Evolutionary conservation across 1,139 yeast species (phyloP).

Genomic region (Saccharomycopsis phalli): DNA sequence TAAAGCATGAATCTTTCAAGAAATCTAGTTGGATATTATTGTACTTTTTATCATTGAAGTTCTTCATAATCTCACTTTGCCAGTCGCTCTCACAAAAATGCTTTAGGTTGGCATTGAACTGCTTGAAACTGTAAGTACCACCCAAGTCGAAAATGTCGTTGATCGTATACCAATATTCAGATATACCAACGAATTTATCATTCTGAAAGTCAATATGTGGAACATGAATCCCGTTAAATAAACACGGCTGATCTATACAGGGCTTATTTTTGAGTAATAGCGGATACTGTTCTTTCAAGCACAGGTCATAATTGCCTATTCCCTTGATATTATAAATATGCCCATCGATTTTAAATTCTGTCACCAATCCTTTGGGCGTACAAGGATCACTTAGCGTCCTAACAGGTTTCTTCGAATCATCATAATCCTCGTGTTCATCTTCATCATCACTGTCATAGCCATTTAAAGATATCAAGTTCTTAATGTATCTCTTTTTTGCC

Average conservation of each 20-base stretch:
- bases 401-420: conserved; percentile 20
- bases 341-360: conserved; percentile 38
- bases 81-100: conserved; percentile 62
- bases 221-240: conserved; percentile 75
- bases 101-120: conserved; percentile 51
- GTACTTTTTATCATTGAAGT: conserved; percentile 41
- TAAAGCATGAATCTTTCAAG: conserved; percentile 64
- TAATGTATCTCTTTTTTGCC: conserved; percentile 57
- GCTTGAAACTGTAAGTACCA: conserved; percentile 60
- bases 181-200: conserved; percentile 69
- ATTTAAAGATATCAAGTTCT: conserved; percentile 38
- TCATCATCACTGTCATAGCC: conserved; percentile 35
- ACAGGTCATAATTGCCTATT: conserved; percentile 59
- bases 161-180: conserved; percentile 83
- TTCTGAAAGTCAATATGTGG: conserved; percentile 61
- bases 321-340: conserved; percentile 46
- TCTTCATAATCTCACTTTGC: conserved; percentile 38
- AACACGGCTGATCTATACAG: conserved; percentile 63
- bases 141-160: conserved; percentile 73
- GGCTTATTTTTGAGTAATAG: conserved; percentile 62
- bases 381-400: conserved; percentile 54
- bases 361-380: conserved; percentile 48
- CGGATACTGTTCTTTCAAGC: conserved; percentile 62
- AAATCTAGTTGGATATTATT: conserved; percentile 32
- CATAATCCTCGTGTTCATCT: conserved; percentile 30